Conservation (phyloP, 148 eudicot species). For the Chenopodium formosanum region DNA sequence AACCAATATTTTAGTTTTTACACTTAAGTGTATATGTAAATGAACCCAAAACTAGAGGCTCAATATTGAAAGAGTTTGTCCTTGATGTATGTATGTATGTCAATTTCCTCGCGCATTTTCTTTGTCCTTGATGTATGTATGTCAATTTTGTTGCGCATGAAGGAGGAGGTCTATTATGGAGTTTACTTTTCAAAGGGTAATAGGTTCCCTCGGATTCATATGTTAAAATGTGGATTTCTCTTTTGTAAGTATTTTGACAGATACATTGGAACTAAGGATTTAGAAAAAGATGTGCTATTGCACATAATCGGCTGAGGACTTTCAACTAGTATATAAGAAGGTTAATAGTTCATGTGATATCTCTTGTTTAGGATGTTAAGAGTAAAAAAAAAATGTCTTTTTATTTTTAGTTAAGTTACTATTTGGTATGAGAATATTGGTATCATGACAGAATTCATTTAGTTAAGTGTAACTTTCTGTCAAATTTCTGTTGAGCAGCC, state of each 20-base stretch:
- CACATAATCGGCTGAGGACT: neutral
- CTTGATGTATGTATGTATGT: neutral
- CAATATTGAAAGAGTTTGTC: neutral
- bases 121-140: neutral
- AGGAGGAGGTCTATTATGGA: neutral
- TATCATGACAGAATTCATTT: neutral
- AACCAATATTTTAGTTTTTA: neutral
- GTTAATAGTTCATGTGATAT: neutral
- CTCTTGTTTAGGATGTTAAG: neutral
- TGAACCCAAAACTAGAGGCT: neutral
- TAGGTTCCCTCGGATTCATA: neutral
- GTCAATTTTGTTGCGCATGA: neutral
- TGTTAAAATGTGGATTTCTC: neutral
- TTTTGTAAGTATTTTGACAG: neutral
- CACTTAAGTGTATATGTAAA: neutral
- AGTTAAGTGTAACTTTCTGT: neutral
- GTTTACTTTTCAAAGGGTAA: neutral
- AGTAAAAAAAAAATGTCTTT: neutral
- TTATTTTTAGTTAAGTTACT: neutral
- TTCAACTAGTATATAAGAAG: neutral
- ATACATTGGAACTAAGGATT: neutral
- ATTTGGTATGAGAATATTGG: neutral
- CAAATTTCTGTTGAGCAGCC: neutral
- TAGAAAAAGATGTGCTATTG: no score
- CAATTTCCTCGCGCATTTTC: neutral